phyloP scores from a whole-genome alignment of 257 asterid species.

The Salvia rosmarinus region DNA sequence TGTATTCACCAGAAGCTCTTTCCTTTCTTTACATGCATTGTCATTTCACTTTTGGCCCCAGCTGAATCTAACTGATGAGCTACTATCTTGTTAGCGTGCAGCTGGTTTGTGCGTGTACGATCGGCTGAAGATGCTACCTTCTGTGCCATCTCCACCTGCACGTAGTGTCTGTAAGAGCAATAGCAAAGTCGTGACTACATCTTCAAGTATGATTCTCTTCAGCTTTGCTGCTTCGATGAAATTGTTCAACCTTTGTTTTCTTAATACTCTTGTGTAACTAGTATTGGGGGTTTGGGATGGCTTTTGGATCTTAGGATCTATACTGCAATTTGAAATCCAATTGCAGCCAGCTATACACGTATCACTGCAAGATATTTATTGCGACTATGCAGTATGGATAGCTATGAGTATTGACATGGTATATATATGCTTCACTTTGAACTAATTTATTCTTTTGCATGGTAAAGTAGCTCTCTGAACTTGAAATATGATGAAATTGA shows the following conservation, averaged over 20 bases:
- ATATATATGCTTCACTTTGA: not conserved
- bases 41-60: slow-evolving; percentile 5
- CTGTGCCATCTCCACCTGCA: slow-evolving; percentile 57
- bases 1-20: slow-evolving; percentile 6
- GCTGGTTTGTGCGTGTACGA: slow-evolving; percentile 82
- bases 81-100: slow-evolving; percentile 63
- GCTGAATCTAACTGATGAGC: slow-evolving; percentile 31
- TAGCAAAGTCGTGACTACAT: slow-evolving; percentile 47
- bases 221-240: slow-evolving; percentile 14
- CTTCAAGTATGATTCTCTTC: slow-evolving; percentile 58
- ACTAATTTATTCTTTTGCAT: not conserved
- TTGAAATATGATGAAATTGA: slow-evolving; percentile 4
- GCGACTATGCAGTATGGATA: not conserved
- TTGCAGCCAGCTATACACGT: not conserved
- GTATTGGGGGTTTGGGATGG: not conserved
- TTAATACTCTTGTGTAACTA: slow-evolving; percentile 8
- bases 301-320: slow-evolving; percentile 10
- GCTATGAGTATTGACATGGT: not conserved
- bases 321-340: not conserved
- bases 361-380: not conserved
- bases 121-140: slow-evolving; percentile 71
- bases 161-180: slow-evolving; percentile 56
- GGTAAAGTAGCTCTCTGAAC: not conserved
- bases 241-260: slow-evolving; percentile 22
- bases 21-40: not conserved